Conservation (phyloP, 202 grass and related monocot genomes). For the Dendrocalamus latiflorus region DNA sequence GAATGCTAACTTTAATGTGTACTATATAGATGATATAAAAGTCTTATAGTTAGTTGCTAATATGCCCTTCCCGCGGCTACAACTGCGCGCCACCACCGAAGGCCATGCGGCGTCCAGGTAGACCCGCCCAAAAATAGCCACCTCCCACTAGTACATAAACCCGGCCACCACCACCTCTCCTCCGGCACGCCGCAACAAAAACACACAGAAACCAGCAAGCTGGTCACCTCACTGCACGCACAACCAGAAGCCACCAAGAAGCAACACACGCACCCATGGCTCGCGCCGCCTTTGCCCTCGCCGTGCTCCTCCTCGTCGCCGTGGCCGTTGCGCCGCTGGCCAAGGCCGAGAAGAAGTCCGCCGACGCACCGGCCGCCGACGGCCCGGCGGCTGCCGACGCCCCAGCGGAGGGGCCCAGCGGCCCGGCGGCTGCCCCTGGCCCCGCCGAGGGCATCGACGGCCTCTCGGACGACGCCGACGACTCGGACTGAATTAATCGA, state of each 20-base stretch:
- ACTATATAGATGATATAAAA: no score
- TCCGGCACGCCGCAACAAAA: neutral
- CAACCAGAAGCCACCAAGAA: neutral
- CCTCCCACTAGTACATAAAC: neutral
- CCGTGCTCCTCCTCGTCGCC: conserved; percentile 29
- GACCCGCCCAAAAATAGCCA: conserved; percentile 2
- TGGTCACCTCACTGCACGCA: neutral
- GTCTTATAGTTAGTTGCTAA: no score
- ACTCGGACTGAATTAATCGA: neutral
- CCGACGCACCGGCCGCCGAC: neutral
- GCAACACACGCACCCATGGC: no score
- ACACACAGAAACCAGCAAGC: neutral
- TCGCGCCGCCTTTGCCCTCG: conserved; percentile 25
- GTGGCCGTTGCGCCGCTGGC: conserved; percentile 17
- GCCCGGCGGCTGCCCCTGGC: neutral
- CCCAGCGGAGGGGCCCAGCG: neutral
- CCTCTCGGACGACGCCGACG: neutral
- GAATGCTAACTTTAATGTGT: no score
- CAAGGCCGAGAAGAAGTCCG: neutral
- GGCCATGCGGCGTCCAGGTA: neutral
- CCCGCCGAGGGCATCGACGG: conserved; percentile 16
- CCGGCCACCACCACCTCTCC: neutral
- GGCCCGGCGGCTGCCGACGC: neutral
- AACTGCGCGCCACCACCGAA: neutral
- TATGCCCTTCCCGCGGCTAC: neutral